Base-by-base conservation (phyloP, 129 eudicot genomes). In the Rutidosis leptorrhynchoides region DNA sequence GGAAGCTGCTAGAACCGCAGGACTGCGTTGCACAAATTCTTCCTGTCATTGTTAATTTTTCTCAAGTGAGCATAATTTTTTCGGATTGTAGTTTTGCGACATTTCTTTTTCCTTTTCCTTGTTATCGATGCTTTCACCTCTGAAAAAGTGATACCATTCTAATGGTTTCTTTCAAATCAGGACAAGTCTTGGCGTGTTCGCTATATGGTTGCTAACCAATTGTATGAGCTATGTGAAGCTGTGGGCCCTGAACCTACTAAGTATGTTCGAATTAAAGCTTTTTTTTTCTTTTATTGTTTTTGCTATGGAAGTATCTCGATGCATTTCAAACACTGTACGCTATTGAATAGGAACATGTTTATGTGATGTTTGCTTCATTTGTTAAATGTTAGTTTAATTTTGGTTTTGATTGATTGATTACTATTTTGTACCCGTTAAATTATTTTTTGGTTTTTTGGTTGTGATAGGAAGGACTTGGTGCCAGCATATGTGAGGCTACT, bases 151-250 rank as follows among this genome's bases (percentile, higher is more conserved):
- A n/a, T n/a, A n/a, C n/a, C n/a, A n/a, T n/a, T n/a, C n/a, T n/a
- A 62, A 35, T 64, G 8, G 11, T 60, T 76, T 45, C 37, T 58
- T 32, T 71, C 25, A 71, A 63, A 76, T 67, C 93, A 94, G 99
- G 99, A 94, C 75, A 94, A 94, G 81, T 94, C 99, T 21, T 94
- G 99, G 99, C 96, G 99, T 72, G 99, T 94, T 29, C 92, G 99
- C 28, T 94, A 89, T 82, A 94, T 94, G 99, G 99, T 94, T 82
- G 99, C 99, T 49, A 94, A 94, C 72, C 99, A 94, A 75, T 63
- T 94, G 78, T 94, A 94, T 35, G 99, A 94, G 67, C 85, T 94
- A 72, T 93, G 96, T 79, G 99, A 93, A 82, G 99, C 99, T 69
- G 99, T 89, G 73, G 99, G 99, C 40, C 96, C 97, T 67, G 99